phyloP scores from a whole-genome alignment of 1,284 basidiomycete genomes.

The Ceraceosorus guamensis region DNA sequence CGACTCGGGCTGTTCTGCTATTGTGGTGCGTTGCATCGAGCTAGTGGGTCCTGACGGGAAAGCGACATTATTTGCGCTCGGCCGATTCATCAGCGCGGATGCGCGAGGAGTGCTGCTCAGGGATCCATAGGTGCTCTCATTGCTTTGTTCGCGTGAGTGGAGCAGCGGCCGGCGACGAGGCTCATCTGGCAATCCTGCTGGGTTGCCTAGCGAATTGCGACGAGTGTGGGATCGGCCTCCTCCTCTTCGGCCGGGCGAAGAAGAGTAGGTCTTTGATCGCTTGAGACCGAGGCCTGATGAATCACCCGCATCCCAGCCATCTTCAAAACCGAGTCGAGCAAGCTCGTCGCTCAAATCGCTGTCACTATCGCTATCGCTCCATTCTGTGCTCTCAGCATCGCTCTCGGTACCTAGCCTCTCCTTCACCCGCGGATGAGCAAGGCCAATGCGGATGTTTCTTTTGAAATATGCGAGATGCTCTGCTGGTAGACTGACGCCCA shows the following conservation, averaged over 20 bases:
- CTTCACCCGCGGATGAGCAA: slow-evolving; percentile 41
- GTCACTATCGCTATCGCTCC: slow-evolving; percentile 8
- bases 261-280: slow-evolving; percentile 18
- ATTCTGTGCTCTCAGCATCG: slow-evolving; percentile 10
- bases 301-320: slow-evolving; percentile 24
- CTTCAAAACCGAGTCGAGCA: slow-evolving; percentile 27
- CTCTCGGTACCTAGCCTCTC: slow-evolving; percentile 11
- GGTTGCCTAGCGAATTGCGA: slow-evolving; percentile 20
- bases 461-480: slow-evolving; percentile 45
- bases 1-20: not conserved
- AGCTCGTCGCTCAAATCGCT: slow-evolving; percentile 31
- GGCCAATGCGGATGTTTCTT: slow-evolving; percentile 44
- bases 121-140: slow-evolving; percentile 24
- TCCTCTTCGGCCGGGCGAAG: not conserved
- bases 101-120: slow-evolving; percentile 17
- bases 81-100: not conserved
- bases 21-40: not conserved
- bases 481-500: slow-evolving; percentile 32
- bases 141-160: slow-evolving; percentile 7
- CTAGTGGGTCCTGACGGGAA: not conserved
- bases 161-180: slow-evolving; percentile 17
- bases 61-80: not conserved
- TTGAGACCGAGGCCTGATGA: slow-evolving; percentile 18
- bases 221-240: slow-evolving; percentile 6
- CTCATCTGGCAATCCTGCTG: slow-evolving; percentile 24